A percentile compares a stretch with the other conserved stretches of the same genome.
Conservation (phyloP, 2,329 filamentous ascomycete species). For the Hymenoscyphus fraxineus region DNA sequence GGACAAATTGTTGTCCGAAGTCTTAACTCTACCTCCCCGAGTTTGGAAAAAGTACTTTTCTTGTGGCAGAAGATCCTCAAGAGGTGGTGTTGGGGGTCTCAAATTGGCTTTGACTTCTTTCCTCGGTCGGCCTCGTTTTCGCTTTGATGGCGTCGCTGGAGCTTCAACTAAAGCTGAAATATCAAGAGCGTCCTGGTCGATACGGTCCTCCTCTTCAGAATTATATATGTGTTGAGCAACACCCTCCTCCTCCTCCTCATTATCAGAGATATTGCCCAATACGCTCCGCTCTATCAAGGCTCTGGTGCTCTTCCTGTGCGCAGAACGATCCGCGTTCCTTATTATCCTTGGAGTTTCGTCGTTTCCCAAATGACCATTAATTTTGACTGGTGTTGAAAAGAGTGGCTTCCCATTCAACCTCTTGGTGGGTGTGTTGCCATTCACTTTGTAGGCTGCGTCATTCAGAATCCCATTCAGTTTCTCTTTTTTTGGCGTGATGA, state of each 20-base stretch:
- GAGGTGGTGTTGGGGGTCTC: conserved; percentile 60
- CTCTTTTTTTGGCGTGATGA: conserved; percentile 7
- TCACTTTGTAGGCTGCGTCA: not conserved
- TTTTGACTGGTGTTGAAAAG: conserved; percentile 32
- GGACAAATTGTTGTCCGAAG: conserved; percentile 79
- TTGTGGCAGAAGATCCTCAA: conserved; percentile 76
- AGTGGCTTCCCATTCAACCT: conserved; percentile 24
- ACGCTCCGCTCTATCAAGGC: conserved; percentile 70
- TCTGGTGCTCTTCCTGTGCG: conserved; percentile 77
- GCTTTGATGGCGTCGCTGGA: conserved; percentile 50
- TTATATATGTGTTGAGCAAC: conserved; percentile 67
- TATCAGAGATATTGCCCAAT: conserved; percentile 61
- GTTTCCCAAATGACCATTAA: conserved; percentile 12
- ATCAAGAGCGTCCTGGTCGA: conserved; percentile 29
- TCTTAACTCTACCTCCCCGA: conserved; percentile 73
- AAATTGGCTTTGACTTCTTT: conserved; percentile 38
- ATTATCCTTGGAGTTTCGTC: conserved; percentile 29
- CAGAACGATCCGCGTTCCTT: conserved; percentile 69
- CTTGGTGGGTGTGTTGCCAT: conserved; percentile 24
- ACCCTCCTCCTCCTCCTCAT: conserved; percentile 65
- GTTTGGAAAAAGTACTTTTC: conserved; percentile 95
- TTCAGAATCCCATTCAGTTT: not conserved
- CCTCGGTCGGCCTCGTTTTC: conserved; percentile 40
- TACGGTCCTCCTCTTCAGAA: conserved; percentile 45
- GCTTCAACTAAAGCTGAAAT: conserved; percentile 17